Conservation (phyloP, 768 basidiomycete species). For the Russula lepida region DNA sequence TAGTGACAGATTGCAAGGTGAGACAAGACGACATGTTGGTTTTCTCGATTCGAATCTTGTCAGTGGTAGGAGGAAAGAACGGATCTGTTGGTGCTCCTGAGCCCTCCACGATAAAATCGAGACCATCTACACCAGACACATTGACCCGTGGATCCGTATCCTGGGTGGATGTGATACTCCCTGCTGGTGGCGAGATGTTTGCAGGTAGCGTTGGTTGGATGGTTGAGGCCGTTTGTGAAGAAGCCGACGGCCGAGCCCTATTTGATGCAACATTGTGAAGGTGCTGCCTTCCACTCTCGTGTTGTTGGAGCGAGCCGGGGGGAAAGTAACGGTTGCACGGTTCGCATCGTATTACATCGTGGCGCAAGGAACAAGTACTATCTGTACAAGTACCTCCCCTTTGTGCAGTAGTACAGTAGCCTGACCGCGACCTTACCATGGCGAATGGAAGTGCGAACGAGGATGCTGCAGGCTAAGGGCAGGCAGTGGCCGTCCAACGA, state of each 20-base stretch:
- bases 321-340: constrained; percentile 15
- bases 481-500: not conserved
- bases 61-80: not conserved
- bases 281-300: constrained; percentile 3
- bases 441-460: not conserved
- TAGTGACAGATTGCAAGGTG: not conserved
- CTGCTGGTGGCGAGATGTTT: not conserved
- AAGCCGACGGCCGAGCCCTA: not conserved
- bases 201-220: not conserved
- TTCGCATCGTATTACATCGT: constrained; percentile 17
- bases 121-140: constrained; percentile 10
- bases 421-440: not conserved
- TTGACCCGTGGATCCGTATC: not conserved
- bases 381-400: not conserved
- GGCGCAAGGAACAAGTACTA: not conserved
- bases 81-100: not conserved
- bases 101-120: constrained; percentile 3
- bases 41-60: not conserved
- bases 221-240: not conserved
- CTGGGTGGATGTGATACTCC: not conserved
- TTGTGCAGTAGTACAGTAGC: not conserved
- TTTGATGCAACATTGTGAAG: not conserved
- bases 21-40: not conserved
- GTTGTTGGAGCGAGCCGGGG: not conserved
- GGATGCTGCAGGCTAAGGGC: not conserved